Evolutionary conservation across 441 rosid species (phyloP).

Genomic region (Flueggea neowawraea): DNA sequence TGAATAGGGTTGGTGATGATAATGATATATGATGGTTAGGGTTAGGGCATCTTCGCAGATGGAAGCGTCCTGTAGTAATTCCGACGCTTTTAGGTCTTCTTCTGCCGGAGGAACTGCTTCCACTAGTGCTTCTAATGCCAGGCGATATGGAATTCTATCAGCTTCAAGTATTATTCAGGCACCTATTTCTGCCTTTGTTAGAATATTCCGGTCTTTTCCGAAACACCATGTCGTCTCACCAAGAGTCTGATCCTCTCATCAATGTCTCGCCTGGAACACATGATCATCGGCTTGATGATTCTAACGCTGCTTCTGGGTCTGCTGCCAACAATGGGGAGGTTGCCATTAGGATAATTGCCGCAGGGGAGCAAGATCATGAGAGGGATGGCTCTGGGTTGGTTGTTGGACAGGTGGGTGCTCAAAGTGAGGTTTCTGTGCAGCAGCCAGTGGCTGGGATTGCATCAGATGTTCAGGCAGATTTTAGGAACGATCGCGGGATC

Average conservation of each 20-base stretch:
- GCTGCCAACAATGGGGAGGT: conserved; percentile 66
- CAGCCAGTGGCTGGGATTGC: conserved; percentile 20
- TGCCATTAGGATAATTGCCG: conserved; percentile 88
- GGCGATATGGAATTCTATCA: conserved; percentile 67
- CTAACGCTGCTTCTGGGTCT: conserved; percentile 19
- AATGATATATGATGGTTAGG: conserved; percentile 34
- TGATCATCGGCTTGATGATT: conserved; percentile 37
- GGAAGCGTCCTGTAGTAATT: conserved; percentile 65
- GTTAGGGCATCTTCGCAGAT: conserved; percentile 49
- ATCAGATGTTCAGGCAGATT: conserved; percentile 38
- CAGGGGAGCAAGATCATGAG: conserved; percentile 62
- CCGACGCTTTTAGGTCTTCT: conserved; percentile 59
- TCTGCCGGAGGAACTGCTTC: conserved; percentile 29
- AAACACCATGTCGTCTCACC: conserved; percentile 40
- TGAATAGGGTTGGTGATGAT: conserved; percentile 13
- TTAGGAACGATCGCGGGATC: conserved; percentile 35
- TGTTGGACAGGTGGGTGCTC: conserved; percentile 40
- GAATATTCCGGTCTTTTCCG: conserved; percentile 93
- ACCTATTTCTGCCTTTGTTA: conserved; percentile 75
- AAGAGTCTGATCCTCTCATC: conserved; percentile 52
- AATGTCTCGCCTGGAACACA: conserved; percentile 14
- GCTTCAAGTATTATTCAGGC: conserved; percentile 89
- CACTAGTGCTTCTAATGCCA: conserved; percentile 25
- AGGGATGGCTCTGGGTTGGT: conserved; percentile 50
- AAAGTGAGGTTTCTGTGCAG: conserved; percentile 23